Percentiles rank a stretch among this genome's conserved stretches.
These are phyloP conservation scores for Nepenthes alata DNA, from an alignment of 179 eudicot genomes.

Conservation along the genomic window DNA sequence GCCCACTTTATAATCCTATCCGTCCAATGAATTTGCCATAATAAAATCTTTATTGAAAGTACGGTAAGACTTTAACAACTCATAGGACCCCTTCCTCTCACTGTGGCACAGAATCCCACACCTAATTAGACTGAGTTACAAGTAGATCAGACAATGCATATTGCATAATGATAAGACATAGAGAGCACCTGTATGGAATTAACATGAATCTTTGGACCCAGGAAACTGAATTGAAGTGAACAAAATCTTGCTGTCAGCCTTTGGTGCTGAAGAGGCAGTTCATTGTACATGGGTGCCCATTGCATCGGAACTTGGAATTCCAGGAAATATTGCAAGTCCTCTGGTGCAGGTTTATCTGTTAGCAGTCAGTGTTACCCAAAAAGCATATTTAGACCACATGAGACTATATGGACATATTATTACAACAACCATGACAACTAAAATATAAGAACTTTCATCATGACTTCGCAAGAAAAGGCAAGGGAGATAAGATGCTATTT, in stretches of 20 bases:
- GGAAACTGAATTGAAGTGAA: slow-evolving; percentile 55
- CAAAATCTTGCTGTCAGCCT: slow-evolving; percentile 46
- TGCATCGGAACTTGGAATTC: slow-evolving; percentile 95
- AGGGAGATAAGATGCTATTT: too few relatives aligned
- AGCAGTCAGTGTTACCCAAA: slow-evolving; percentile 2
- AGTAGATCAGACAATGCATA: too few relatives aligned
- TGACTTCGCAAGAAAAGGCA: slow-evolving; percentile 1
- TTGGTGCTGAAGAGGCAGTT: slow-evolving; percentile 89
- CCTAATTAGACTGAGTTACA: too few relatives aligned
- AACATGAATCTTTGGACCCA: slow-evolving; percentile 74
- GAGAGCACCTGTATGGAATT: slow-evolving; percentile 58
- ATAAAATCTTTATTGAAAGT: too few relatives aligned
- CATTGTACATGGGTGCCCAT: slow-evolving; percentile 94
- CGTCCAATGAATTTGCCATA: too few relatives aligned
- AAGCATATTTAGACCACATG: neutral
- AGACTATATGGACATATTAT: neutral
- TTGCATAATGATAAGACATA: neutral
- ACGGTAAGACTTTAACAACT: too few relatives aligned
- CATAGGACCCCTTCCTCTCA: too few relatives aligned
- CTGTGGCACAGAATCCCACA: too few relatives aligned
- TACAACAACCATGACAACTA: too few relatives aligned
- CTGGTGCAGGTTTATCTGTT: slow-evolving; percentile 73
- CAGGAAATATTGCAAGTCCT: slow-evolving; percentile 76
- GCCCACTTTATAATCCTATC: too few relatives aligned
- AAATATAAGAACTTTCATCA: slow-evolving; percentile 1